phyloP scores from a whole-genome alignment of 2,329 filamentous ascomycete genomes.

The Ceratocystis cubensis region DNA sequence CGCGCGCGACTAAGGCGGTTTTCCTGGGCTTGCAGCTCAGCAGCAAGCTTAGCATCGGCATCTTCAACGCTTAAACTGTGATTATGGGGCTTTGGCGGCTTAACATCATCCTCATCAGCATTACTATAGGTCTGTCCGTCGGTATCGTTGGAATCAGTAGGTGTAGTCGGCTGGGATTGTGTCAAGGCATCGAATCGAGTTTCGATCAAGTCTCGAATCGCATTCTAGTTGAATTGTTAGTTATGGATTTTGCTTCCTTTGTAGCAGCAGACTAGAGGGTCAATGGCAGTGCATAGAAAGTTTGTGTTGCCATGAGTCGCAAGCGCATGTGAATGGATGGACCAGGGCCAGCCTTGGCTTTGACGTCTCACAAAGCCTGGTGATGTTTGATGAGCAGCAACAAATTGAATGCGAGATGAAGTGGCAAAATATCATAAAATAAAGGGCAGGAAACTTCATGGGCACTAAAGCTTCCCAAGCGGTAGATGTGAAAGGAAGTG shows the following conservation, averaged over 20 bases:
- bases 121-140: constrained; percentile 28
- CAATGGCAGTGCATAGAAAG: background rate
- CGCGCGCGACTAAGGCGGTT: constrained; percentile 56
- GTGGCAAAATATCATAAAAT: background rate
- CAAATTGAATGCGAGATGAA: background rate
- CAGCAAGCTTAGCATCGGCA: constrained; percentile 76
- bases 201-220: constrained; percentile 61
- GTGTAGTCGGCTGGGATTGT: constrained; percentile 32
- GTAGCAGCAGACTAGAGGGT: background rate
- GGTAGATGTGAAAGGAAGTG: background rate
- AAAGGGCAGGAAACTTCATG: background rate
- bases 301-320: background rate
- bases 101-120: constrained; percentile 10
- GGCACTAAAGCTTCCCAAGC: background rate
- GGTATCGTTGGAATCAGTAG: constrained; percentile 26
- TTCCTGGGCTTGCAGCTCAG: constrained; percentile 82
- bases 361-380: background rate
- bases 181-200: constrained; percentile 60
- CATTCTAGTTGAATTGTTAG: constrained; percentile 36
- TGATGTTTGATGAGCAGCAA: background rate
- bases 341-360: background rate
- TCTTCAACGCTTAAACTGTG: constrained; percentile 38
- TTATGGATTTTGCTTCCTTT: background rate
- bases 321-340: background rate
- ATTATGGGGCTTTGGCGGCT: constrained; percentile 29